These are phyloP conservation scores for Spathaspora sp. DNA, from an alignment of 805 yeast genomes.

Conservation along the genomic window DNA sequence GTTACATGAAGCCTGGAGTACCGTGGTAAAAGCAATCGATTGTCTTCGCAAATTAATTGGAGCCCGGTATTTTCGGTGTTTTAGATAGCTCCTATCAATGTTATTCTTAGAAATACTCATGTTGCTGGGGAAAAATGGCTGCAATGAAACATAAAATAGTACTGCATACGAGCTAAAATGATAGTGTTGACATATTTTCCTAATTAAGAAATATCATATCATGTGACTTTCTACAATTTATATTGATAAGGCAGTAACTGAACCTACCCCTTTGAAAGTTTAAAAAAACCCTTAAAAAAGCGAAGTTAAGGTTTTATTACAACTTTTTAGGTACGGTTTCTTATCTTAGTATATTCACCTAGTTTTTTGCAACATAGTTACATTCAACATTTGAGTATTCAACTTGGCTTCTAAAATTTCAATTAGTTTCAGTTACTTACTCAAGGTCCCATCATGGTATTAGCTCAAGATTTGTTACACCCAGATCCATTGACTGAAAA, in stretches of 20 bases:
- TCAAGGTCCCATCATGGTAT: conserved; percentile 21
- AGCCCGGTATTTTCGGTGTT: too few species aligned
- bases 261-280: too few species aligned
- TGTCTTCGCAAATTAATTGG: too few species aligned
- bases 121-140: neutral
- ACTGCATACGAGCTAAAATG: neutral
- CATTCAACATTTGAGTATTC: conserved; percentile 33
- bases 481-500: conserved; percentile 37
- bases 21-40: too few species aligned
- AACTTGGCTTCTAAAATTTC: conserved; percentile 16
- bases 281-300: too few species aligned
- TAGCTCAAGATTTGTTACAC: conserved; percentile 42
- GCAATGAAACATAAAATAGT: neutral
- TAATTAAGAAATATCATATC: neutral
- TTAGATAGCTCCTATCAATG: too few species aligned
- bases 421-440: too few species aligned
- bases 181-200: neutral
- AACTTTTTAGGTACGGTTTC: neutral
- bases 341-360: neutral
- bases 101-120: too few species aligned
- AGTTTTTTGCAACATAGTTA: neutral
- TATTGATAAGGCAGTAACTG: too few species aligned
- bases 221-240: neutral
- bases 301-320: neutral
- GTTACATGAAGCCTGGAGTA: too few species aligned